These are phyloP conservation scores for Pleurostoma richardsiae DNA, from an alignment of 2,329 filamentous ascomycete genomes.

Conservation along the genomic window DNA sequence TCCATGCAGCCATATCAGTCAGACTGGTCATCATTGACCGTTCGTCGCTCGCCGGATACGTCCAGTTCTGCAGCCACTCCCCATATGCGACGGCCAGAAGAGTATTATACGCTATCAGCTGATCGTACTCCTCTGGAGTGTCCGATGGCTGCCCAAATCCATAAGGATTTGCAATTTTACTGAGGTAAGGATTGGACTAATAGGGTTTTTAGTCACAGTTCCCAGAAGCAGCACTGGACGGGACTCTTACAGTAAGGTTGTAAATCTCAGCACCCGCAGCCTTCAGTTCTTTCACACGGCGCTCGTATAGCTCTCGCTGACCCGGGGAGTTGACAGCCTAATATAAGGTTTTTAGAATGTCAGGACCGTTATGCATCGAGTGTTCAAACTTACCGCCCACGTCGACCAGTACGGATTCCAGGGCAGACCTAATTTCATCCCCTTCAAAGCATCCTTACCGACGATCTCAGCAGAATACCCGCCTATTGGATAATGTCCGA, in stretches of 20 bases:
- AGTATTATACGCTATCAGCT: slow-evolving; percentile 8
- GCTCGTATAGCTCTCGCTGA: neutral
- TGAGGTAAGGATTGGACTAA: neutral
- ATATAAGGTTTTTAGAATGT: too few species aligned
- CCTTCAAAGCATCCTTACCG: neutral
- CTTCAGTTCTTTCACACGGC: neutral
- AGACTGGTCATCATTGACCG: slow-evolving; percentile 10
- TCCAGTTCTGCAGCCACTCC: slow-evolving; percentile 12
- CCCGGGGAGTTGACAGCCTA: neutral
- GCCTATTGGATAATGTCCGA: neutral
- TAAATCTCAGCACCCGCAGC: slow-evolving; percentile 1
- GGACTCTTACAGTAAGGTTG: neutral
- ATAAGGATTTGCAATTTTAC: slow-evolving; percentile 8
- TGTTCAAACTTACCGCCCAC: neutral
- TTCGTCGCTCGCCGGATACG: slow-evolving; percentile 7
- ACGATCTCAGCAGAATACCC: neutral
- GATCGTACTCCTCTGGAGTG: slow-evolving; percentile 4
- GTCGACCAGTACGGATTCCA: slow-evolving; percentile 1
- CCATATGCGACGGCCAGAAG: slow-evolving; percentile 13
- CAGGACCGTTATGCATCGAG: too few species aligned
- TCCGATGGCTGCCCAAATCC: slow-evolving; percentile 8
- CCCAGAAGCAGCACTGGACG: too few species aligned
- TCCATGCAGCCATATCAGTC: slow-evolving; percentile 11
- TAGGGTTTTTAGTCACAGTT: too few species aligned
- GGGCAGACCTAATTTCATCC: slow-evolving; percentile 1